Base-by-base conservation (phyloP, 768 basidiomycete species). In the Psilocybe cubensis region DNA sequence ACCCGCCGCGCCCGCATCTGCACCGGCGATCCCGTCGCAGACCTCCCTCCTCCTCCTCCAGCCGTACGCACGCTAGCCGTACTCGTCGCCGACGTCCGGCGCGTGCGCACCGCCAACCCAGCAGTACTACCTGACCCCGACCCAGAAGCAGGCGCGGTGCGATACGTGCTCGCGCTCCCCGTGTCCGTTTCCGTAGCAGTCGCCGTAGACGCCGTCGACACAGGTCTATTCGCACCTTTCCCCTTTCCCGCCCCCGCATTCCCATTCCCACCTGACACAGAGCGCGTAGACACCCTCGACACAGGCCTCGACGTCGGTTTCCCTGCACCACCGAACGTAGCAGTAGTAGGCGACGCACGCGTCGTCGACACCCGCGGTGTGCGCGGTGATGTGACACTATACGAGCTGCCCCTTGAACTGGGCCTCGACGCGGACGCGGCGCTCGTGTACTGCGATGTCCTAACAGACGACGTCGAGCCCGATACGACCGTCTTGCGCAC, bases 61-160 rank as follows among this genome's bases (percentile, higher is more conserved):
- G 60, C 64, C 24, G 66, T 62, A 3, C 56, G 61, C 47, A 41
- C 53, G 46, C 59, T 61, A 1, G 31, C 43, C 3, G 51, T 66
- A 9, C 72, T 71, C 0, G 63, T 44, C 1, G 68, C 68, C 6
- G 74, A 74, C 4, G 72, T 67, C 1, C 20, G 62, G 31, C 10
- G 56, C 58, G 24, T 63, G 59, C 24, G 65, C 63, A 64, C 3
- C 65, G 52, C 4, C 12, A 33, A 14, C 31, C 31, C 35, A 11
- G 35, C 35, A 38, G 14, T n/a, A n/a, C n/a, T n/a, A n/a, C 35
- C 35, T 3, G 14, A 10, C 12, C n/a, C 25, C 7, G 51, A 51
- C 27, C 60, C 73, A 8, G 73, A 2, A 2, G 48, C 42, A 4
- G 29, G 42, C 1, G 81, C 78, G 3, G 80, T 81, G 56, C 76